These are phyloP conservation scores for Fusarium drepaniforme DNA, from an alignment of 2,329 filamentous ascomycete genomes.

Conservation along the genomic window DNA sequence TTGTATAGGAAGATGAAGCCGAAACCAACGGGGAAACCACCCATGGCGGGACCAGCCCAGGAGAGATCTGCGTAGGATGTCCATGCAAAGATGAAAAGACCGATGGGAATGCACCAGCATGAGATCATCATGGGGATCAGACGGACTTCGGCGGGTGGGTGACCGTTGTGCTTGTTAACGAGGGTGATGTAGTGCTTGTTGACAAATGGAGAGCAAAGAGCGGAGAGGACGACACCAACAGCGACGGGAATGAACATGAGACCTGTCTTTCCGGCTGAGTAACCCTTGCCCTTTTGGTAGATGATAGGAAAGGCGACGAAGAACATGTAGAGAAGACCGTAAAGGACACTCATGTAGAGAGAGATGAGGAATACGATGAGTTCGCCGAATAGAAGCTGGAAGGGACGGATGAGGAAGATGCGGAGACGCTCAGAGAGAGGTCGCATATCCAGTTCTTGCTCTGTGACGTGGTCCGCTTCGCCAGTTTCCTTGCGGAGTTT, in stretches of 20 bases:
- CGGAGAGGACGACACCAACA: slow-evolving; percentile 77
- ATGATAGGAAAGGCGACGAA: slow-evolving; percentile 79
- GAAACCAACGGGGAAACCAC: slow-evolving; percentile 79
- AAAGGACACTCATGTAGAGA: slow-evolving; percentile 87
- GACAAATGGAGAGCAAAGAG: slow-evolving; percentile 76
- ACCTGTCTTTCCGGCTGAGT: slow-evolving; percentile 78
- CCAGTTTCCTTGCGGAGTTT: slow-evolving; percentile 79
- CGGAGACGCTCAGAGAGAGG: slow-evolving; percentile 76
- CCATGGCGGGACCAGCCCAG: slow-evolving; percentile 80
- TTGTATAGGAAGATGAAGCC: slow-evolving; percentile 90
- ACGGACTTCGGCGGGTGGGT: slow-evolving; percentile 81
- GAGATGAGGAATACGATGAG: slow-evolving; percentile 88
- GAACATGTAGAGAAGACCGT: slow-evolving; percentile 82
- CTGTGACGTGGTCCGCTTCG: slow-evolving; percentile 77
- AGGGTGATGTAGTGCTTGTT: slow-evolving; percentile 84
- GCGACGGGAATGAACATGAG: slow-evolving; percentile 90
- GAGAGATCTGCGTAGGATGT: slow-evolving; percentile 72
- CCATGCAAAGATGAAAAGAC: slow-evolving; percentile 71
- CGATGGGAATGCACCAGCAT: slow-evolving; percentile 77
- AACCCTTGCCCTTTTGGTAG: slow-evolving; percentile 85
- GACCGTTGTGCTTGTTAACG: slow-evolving; percentile 72
- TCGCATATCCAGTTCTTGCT: slow-evolving; percentile 81
- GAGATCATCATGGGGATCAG: slow-evolving; percentile 86
- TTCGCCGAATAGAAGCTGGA: slow-evolving; percentile 87
- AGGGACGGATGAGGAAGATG: slow-evolving; percentile 84